These are phyloP conservation scores for Yamadazyma philogaea DNA, from an alignment of 805 yeast genomes.

Conservation along the genomic window DNA sequence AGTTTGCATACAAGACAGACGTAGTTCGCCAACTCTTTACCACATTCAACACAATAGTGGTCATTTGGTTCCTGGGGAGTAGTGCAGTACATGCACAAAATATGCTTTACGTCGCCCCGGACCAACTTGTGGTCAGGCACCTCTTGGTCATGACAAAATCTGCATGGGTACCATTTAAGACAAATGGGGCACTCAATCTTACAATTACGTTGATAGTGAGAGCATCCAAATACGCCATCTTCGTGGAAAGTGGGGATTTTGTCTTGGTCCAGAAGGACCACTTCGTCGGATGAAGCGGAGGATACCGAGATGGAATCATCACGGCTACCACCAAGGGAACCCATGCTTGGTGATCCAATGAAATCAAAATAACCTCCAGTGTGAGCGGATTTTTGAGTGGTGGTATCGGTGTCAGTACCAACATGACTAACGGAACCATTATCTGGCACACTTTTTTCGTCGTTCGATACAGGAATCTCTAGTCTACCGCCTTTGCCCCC, in stretches of 20 bases:
- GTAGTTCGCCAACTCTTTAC: slow-evolving; percentile 64
- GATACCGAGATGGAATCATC: slow-evolving; percentile 3
- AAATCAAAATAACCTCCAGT: too few relatives aligned
- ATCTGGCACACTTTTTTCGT: neutral
- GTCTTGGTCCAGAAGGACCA: slow-evolving; percentile 48
- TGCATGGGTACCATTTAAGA: slow-evolving; percentile 71
- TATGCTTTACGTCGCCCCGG: slow-evolving; percentile 58
- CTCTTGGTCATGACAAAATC: slow-evolving; percentile 79
- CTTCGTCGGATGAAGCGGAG: slow-evolving; percentile 26
- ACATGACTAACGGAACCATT: neutral
- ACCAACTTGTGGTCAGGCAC: slow-evolving; percentile 53
- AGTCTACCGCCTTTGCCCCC: neutral
- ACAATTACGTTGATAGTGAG: slow-evolving; percentile 79
- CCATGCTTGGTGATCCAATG: too few relatives aligned
- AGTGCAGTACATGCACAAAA: slow-evolving; percentile 78
- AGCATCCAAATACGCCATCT: slow-evolving; percentile 63
- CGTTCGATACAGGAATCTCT: slow-evolving; percentile 1
- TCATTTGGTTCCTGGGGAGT: slow-evolving; percentile 71
- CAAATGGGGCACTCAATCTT: slow-evolving; percentile 80
- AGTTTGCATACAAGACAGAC: slow-evolving; percentile 76
- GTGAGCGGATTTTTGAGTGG: too few relatives aligned
- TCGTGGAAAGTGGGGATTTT: slow-evolving; percentile 46
- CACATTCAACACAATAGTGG: slow-evolving; percentile 68
- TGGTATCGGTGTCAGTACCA: neutral
- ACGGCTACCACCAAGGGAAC: neutral